Evolutionary conservation across 805 yeast genomes (phyloP).

Genomic region (Monosporozyma solicola): DNA sequence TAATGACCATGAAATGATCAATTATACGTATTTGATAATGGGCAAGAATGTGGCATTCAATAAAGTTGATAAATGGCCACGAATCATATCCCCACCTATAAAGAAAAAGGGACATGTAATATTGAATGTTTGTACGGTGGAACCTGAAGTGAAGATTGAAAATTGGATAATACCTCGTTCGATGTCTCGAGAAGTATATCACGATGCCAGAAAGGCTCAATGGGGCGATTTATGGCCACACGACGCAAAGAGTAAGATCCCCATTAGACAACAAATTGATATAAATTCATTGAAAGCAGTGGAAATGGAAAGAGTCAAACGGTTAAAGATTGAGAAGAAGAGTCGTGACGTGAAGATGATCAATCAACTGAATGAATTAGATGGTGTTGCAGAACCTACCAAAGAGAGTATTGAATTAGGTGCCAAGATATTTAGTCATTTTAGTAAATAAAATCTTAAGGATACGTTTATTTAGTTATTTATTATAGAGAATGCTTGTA

Average conservation of each 20-base stretch:
- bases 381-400: not conserved
- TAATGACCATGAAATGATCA: constrained; percentile 59
- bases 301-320: constrained; percentile 18
- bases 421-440: not conserved
- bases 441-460: not conserved
- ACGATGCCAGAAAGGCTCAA: constrained; percentile 81
- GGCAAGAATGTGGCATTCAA: constrained; percentile 35
- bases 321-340: constrained; percentile 12
- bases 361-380: constrained; percentile 8
- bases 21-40: constrained; percentile 64
- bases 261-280: constrained; percentile 22
- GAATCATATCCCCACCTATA: constrained; percentile 61
- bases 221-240: constrained; percentile 85
- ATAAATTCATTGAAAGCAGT: constrained; percentile 19
- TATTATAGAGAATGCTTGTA: not conserved
- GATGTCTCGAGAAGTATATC: constrained; percentile 62
- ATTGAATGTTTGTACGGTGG: constrained; percentile 58
- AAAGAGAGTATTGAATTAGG: not conserved
- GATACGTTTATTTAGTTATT: no score
- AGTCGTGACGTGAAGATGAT: constrained; percentile 13
- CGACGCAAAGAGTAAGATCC: constrained; percentile 46
- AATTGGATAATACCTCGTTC: constrained; percentile 83
- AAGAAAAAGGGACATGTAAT: constrained; percentile 78
- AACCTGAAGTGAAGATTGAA: constrained; percentile 66
- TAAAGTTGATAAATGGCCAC: constrained; percentile 46